Evolutionary conservation across 768 basidiomycete genomes (phyloP).

Genomic region (Kwoniella bestiolae): DNA sequence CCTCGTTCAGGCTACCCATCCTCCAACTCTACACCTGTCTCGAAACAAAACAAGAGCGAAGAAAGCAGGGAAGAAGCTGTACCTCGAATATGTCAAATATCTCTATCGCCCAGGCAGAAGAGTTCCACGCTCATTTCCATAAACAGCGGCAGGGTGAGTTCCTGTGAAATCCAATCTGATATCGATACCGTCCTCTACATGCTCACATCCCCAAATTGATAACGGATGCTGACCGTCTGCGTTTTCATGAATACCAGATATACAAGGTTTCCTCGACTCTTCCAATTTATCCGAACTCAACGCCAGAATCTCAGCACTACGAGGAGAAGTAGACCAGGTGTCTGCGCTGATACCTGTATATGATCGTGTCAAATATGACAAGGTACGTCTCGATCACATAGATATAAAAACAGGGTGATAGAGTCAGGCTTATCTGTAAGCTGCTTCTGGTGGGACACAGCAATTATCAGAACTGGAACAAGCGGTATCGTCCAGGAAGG

Average conservation of each 20-base stretch:
- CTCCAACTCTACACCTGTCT: no score
- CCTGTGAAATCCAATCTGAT: no score
- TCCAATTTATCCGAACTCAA: slow-evolving; percentile 15
- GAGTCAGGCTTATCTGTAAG: neutral
- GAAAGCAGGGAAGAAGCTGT: neutral
- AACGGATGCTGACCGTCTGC: no score
- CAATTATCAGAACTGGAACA: slow-evolving; percentile 70
- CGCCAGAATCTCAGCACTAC: slow-evolving; percentile 11
- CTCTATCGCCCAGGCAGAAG: neutral
- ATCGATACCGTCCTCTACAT: no score
- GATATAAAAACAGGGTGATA: neutral
- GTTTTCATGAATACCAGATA: no score
- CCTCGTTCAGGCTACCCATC: no score
- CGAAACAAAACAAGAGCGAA: neutral
- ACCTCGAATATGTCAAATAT: neutral
- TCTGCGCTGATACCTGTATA: slow-evolving; percentile 31
- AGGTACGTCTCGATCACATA: slow-evolving; percentile 25
- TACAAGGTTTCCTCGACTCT: neutral
- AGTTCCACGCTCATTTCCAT: neutral
- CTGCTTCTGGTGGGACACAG: slow-evolving; percentile 58
- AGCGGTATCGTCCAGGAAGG: slow-evolving; percentile 63
- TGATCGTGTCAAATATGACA: slow-evolving; percentile 38
- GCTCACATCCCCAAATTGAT: no score
- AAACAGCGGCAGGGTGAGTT: neutral
- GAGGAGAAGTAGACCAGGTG: slow-evolving; percentile 11